Percentiles rank a stretch among this genome's conserved stretches.
Conservation (phyloP, 805 yeast species). For the Yarrowia alimentaria region DNA sequence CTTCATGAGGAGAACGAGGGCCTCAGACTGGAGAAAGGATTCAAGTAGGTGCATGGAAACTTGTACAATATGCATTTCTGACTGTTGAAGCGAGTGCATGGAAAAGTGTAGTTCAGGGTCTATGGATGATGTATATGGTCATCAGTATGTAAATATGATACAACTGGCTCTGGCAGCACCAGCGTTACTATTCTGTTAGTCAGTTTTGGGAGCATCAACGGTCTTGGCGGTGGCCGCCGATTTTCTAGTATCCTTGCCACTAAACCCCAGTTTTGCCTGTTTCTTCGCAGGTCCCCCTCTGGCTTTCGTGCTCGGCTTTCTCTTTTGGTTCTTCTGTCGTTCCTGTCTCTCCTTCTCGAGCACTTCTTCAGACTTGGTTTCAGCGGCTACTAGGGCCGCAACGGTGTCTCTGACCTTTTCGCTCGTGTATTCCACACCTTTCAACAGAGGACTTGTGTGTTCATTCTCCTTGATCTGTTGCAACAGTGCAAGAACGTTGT, state of each 20-base stretch:
- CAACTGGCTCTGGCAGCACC: too few relatives aligned
- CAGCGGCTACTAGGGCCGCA: background rate
- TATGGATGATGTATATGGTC: too few relatives aligned
- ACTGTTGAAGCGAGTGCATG: too few relatives aligned
- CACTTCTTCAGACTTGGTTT: background rate
- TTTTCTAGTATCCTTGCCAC: background rate
- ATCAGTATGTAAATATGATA: too few relatives aligned
- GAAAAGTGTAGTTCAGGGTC: too few relatives aligned
- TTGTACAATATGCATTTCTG: too few relatives aligned
- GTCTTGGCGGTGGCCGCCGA: too few relatives aligned
- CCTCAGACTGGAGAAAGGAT: slow-evolving; percentile 54
- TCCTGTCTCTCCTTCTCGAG: slow-evolving; percentile 1
- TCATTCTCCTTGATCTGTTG: background rate
- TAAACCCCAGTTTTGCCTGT: slow-evolving; percentile 3
- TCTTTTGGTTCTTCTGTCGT: slow-evolving; percentile 4
- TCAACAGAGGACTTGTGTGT: background rate
- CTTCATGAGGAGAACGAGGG: slow-evolving; percentile 54
- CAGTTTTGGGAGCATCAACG: too few relatives aligned
- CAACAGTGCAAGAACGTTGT: slow-evolving; percentile 5
- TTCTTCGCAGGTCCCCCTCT: background rate
- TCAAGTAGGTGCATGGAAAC: slow-evolving; percentile 24
- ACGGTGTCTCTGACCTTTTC: background rate
- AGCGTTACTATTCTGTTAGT: too few relatives aligned
- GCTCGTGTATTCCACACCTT: background rate
- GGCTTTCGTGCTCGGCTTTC: background rate